Percentiles rank a stretch among this genome's conserved stretches.
These are phyloP conservation scores for Seiridium cupressi DNA, from an alignment of 2,329 filamentous ascomycete species.

Conservation along the genomic window DNA sequence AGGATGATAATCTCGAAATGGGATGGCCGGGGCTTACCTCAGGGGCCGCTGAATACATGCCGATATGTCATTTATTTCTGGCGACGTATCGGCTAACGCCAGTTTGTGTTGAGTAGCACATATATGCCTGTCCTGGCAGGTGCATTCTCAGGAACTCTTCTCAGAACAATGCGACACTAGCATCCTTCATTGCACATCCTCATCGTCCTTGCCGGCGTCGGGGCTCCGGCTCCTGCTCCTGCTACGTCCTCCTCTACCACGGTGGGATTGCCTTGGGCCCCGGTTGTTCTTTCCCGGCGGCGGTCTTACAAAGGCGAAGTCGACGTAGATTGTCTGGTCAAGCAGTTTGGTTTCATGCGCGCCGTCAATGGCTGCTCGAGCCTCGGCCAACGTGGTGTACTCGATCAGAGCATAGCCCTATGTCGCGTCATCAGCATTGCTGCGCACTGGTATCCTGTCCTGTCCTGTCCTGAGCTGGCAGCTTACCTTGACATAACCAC, in stretches of 20 bases:
- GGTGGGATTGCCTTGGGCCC: constrained; percentile 36
- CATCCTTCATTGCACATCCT: not conserved
- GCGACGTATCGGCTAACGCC: constrained; percentile 29
- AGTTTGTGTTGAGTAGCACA: constrained; percentile 10
- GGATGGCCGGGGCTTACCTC: not conserved
- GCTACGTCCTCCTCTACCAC: constrained; percentile 38
- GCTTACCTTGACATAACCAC: constrained; percentile 80
- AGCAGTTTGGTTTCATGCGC: constrained; percentile 76
- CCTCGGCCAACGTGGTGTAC: constrained; percentile 76
- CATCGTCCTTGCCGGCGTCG: constrained; percentile 13
- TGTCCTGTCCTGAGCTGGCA: not conserved
- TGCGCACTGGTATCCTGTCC: not conserved
- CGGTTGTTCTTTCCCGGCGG: constrained; percentile 59
- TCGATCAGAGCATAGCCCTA: constrained; percentile 86
- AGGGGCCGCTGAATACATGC: not conserved
- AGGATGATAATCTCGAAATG: too few species aligned
- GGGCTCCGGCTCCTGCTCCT: constrained; percentile 47
- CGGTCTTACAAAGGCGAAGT: constrained; percentile 83
- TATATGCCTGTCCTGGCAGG: too few species aligned
- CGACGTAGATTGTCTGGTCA: constrained; percentile 77
- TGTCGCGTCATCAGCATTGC: not conserved
- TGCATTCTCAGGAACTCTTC: too few species aligned
- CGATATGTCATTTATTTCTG: constrained; percentile 17
- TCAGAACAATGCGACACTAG: too few species aligned
- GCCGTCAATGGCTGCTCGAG: constrained; percentile 76